phyloP scores from a whole-genome alignment of 305 asterid species.

The Fraxinus sp. region DNA sequence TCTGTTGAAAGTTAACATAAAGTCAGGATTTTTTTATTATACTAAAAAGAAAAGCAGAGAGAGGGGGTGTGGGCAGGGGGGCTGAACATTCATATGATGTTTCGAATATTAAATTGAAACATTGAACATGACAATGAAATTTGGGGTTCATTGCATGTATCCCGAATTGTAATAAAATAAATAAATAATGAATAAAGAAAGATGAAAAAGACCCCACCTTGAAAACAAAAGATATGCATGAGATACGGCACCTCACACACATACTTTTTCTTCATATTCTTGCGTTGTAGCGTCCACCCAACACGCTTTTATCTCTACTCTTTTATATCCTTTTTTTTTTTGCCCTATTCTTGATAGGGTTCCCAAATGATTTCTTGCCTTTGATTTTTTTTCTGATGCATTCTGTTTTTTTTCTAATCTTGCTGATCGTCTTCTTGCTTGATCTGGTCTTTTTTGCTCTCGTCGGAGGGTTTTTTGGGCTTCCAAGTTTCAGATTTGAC shows the following conservation, averaged over 20 bases:
- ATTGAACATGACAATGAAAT: slow-evolving; percentile 46
- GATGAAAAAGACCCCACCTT: slow-evolving; percentile 36
- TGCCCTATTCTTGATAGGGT: slow-evolving; percentile 64
- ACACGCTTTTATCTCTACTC: slow-evolving; percentile 11
- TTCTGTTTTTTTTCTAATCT: slow-evolving; percentile 31
- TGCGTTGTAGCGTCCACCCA: slow-evolving; percentile 26
- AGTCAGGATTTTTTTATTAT: background rate
- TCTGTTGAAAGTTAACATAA: background rate
- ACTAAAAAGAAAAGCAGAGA: background rate
- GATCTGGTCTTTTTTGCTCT: slow-evolving; percentile 57
- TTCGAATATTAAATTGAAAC: slow-evolving; percentile 35
- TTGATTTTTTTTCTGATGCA: slow-evolving; percentile 54
- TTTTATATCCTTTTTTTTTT: slow-evolving; percentile 22
- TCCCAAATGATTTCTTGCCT: slow-evolving; percentile 26
- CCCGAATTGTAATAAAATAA: slow-evolving; percentile 23
- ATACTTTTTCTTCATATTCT: slow-evolving; percentile 21
- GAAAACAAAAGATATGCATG: slow-evolving; percentile 36
- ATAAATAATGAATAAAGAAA: slow-evolving; percentile 15
- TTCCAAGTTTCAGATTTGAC: slow-evolving; percentile 37
- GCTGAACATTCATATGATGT: background rate
- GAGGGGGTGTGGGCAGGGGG: background rate
- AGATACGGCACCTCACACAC: slow-evolving; percentile 32
- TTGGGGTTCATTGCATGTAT: slow-evolving; percentile 53
- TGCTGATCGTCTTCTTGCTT: slow-evolving; percentile 39
- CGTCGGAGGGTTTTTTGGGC: slow-evolving; percentile 53